Evolutionary conservation across 768 basidiomycete species (phyloP).

Genomic region (Artomyces pyxidatus): DNA sequence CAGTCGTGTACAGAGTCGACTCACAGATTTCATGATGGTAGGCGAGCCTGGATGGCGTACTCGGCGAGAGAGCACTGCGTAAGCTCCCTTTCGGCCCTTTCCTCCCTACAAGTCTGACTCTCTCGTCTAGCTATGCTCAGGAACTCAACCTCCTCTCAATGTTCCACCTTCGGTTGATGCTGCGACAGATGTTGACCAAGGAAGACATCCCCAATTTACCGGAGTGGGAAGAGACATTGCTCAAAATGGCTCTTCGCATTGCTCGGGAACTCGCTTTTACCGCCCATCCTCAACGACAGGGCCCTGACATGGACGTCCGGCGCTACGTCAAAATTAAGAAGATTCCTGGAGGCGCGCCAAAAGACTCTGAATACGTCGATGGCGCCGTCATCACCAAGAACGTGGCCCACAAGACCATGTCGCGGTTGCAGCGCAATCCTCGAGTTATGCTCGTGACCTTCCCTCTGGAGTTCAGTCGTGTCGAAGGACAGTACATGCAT

Average conservation of each 20-base stretch:
- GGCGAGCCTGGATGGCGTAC: constrained; percentile 80
- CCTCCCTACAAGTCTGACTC: background rate
- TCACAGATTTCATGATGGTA: constrained; percentile 41
- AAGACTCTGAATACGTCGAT: constrained; percentile 93
- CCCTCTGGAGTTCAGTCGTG: constrained; percentile 87
- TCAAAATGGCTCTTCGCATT: constrained; percentile 76
- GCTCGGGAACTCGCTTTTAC: constrained; percentile 82
- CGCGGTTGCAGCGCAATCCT: constrained; percentile 71
- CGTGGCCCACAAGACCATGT: constrained; percentile 93
- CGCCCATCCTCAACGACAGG: constrained; percentile 59
- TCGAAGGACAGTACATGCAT: constrained; percentile 88
- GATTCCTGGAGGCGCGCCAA: constrained; percentile 87
- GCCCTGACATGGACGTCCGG: constrained; percentile 91
- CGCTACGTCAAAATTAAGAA: constrained; percentile 98
- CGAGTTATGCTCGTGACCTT: constrained; percentile 96
- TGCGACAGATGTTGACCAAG: constrained; percentile 81
- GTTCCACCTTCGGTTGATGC: constrained; percentile 83
- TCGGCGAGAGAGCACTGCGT: constrained; percentile 86
- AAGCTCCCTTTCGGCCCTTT: constrained; percentile 24
- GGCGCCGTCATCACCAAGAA: constrained; percentile 98
- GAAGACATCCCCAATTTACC: constrained; percentile 74
- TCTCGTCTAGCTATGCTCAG: constrained; percentile 56
- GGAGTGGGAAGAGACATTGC: constrained; percentile 85
- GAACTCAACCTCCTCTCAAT: constrained; percentile 83
- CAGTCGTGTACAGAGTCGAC: constrained; percentile 74